Base-by-base conservation (phyloP, 805 yeast genomes). In the Metschnikowia baotianmanensis region DNA sequence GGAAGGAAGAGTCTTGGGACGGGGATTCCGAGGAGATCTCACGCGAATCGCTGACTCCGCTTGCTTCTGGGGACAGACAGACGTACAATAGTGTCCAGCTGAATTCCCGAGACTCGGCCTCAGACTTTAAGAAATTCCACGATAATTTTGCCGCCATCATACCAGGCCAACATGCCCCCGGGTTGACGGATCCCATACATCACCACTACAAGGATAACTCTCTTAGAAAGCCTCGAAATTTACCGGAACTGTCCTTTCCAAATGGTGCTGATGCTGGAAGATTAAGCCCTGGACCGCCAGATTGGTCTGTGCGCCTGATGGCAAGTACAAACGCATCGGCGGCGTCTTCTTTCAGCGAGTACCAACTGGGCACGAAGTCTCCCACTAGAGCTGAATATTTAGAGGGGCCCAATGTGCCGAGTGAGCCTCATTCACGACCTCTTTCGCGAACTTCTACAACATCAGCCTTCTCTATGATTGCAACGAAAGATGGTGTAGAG, bases 401-500 rank as follows among this genome's bases (percentile, higher is more conserved):
- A 2, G 51, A 35, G 12, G 25, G 24, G 6, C 46, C 41, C n/a
- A 23, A 18, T 13, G 12, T 21, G 15, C 30, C 18, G 6, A 17
- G 29, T 19, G 69, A 62, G 12, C 53, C 61, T 6, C 46, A 51
- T 24, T 77, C 86, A 1, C 67, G 86, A 31, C 83, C 84, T 0
- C 54, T 77, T 16, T 80, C 86, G 0, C 69, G 86, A 35, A 73
- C 75, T 33, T 78, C 84, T 18, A 74, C 76, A 15, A 78, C 85
- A 0, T 80, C 86, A 1, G 82, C 85, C 24, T 56, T 82, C n/a
- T 81, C 87, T 0, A 80, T 82, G 28, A 80, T 83, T 4, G 88
- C 88, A 17, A 80, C 86, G 13, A 82, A 83, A 50, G 88, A 83
- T 57, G 88, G 89, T 0, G 59, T 82, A 4, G 86, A 82, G 54